Evolutionary conservation across 2,329 filamentous ascomycete species (phyloP), one percentile per base, ranked within the genome.

Genomic region (Acephala macrosclerotiorum): DNA sequence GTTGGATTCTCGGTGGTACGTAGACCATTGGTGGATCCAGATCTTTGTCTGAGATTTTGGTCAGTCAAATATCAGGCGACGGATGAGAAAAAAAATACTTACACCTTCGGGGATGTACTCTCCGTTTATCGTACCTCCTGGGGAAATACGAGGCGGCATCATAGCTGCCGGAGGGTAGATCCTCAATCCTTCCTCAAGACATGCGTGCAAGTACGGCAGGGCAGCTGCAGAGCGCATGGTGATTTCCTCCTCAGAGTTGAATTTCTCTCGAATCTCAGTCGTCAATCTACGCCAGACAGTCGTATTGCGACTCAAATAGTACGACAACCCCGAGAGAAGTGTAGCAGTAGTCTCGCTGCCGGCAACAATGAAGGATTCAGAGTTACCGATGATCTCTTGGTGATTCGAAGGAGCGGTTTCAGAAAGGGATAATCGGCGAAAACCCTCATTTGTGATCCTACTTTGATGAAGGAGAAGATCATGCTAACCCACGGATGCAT

Each of bases 301-400:
- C 6, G 60, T 25, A 26, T 58, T 22, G 36, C 20, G 16, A 36
- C 45, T 29, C 14, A 63, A 25, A 9, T 18, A 57, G 53, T 63
- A 63, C 26, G 53, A 58, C 20, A 58, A 20, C 33, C 53, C 38
- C n/a, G 51, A 58, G 1, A 63, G 53, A 4, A 58, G 53, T 1
- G 60, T 58, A 20, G 53, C 60, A 45, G 60, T 63, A 2, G 60
- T 63, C n/a, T 58, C 60, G 11, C 47, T 56, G 11, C 53, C 60
- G 9, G 51, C 55, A 42, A 58, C 49, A 20, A 63, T 63, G 29
- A 63, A 55, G 2, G 56, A 16, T 18, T 49, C 55, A 2, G 42
- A 58, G 9, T 33, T 38, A 18, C 35, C 58, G 42, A 59, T 49
- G 58, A 35, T 60, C 42, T 51, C 38, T 22, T 33, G 42, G 25